Base-by-base conservation (phyloP, 108 stramenopile genomes). In the Cyclotella atomus region DNA sequence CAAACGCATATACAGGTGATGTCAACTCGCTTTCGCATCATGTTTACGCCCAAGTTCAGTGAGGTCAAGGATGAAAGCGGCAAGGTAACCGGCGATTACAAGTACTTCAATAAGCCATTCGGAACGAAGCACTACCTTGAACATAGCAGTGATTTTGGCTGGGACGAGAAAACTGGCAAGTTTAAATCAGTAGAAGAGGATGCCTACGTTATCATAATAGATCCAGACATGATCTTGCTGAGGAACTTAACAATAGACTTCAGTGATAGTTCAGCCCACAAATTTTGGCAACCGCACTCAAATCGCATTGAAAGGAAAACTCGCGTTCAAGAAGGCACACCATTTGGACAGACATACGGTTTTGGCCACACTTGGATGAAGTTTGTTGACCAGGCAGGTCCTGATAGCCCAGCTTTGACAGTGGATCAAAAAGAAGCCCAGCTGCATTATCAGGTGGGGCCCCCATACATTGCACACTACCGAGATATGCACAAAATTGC, bases 161-260 rank as follows among this genome's bases (percentile, higher is more conserved):
- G 74, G 73, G 69, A 82, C 24, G 65, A 75, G 44, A 57, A 70
- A n/a, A 43, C 49, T 33, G 73, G 70, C 2, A 75, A 71, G 55
- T 52, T 82, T 46, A 69, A 79, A 54, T 59, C 47, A 15, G 50
- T 75, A 6, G 62, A 76, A 33, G 64, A 82, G 4, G 78, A 89
- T 35, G 87, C 80, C 29, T 86, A 97, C 57, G 60, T 98, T 12
- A 78, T 92, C 3, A 77, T 98, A 27, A 75, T 97, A 12, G 98
- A 98, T 84, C 98, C 98, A 17, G 98, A 98, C 66, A 94, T 97
- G 91, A 70, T 96, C n/a, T 69, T 98, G 66, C 72, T 93, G 62
- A 53, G 82, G 24, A 92, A 93, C 15, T 70, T 98, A 27, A 68
- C 83, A 1, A 87, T 84, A 44, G 88, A 90, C 68, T 88, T 91